Conservation (phyloP, 2,329 filamentous ascomycete genomes). For the Cordyceps farinosa region DNA sequence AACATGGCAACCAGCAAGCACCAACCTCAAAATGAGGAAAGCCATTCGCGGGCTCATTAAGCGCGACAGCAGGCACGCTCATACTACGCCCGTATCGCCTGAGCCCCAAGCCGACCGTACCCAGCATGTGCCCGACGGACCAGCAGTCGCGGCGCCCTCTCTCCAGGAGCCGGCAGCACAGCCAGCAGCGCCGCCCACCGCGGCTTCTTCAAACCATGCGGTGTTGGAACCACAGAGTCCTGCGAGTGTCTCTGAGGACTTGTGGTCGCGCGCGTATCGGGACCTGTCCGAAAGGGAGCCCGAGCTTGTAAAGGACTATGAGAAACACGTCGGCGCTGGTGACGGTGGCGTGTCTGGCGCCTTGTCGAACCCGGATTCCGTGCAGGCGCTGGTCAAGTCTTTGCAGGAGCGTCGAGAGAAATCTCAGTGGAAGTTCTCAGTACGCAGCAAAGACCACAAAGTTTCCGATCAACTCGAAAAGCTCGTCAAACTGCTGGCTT, state of each 20-base stretch:
- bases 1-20: not conserved
- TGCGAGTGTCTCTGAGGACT: not conserved
- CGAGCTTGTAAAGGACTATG: not conserved
- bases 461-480: slow-evolving; percentile 1
- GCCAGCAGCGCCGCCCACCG: not conserved
- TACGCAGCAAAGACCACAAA: not conserved
- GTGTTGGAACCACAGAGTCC: not conserved
- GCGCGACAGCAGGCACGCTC: not conserved
- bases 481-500: not conserved
- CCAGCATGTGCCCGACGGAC: not conserved
- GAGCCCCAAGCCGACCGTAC: too few relatives aligned
- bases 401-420: not conserved
- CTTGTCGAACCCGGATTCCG: not conserved
- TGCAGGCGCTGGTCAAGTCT: not conserved
- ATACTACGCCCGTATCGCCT: not conserved
- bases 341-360: not conserved
- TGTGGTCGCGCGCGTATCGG: not conserved
- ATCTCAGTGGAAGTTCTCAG: not conserved
- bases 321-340: not conserved
- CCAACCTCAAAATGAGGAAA: not conserved
- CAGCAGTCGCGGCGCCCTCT: not conserved
- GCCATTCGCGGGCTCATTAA: not conserved
- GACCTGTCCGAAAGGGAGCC: not conserved
- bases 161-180: not conserved
- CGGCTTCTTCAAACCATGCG: not conserved